A percentile compares a stretch with the other conserved stretches of the same genome.
These are phyloP conservation scores for Rutstroemia sp. DNA, from an alignment of 2,329 filamentous ascomycete genomes.

Conservation along the genomic window DNA sequence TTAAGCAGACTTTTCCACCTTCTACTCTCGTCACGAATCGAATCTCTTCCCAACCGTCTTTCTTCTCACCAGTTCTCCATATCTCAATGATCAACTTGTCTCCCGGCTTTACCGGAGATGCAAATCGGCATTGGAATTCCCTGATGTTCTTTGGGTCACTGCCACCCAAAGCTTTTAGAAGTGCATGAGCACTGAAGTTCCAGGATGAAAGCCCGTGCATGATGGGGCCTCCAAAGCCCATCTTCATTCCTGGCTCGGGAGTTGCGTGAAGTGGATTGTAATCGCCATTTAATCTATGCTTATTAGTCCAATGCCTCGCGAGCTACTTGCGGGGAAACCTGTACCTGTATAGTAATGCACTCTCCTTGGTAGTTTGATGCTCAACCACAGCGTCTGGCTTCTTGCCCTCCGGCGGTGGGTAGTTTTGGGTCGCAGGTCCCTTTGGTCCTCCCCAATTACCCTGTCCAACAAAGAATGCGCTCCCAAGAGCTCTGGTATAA, in stretches of 20 bases:
- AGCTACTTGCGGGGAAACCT: slow-evolving; percentile 6
- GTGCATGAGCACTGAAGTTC: slow-evolving; percentile 69
- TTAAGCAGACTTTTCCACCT: slow-evolving; percentile 77
- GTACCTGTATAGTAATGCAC: slow-evolving; percentile 65
- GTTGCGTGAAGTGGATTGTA: slow-evolving; percentile 91
- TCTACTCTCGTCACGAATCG: slow-evolving; percentile 73
- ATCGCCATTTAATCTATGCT: slow-evolving; percentile 70
- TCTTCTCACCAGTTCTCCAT: slow-evolving; percentile 66
- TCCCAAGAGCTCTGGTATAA: slow-evolving; percentile 52
- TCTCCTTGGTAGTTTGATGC: slow-evolving; percentile 64
- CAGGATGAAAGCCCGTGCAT: slow-evolving; percentile 86
- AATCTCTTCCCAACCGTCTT: slow-evolving; percentile 72
- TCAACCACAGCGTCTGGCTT: slow-evolving; percentile 63
- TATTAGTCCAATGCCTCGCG: neutral
- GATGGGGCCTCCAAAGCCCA: slow-evolving; percentile 86
- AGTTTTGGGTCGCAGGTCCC: slow-evolving; percentile 73
- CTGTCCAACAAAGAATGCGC: slow-evolving; percentile 62
- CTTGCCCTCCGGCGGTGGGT: slow-evolving; percentile 65
- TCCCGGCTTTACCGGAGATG: slow-evolving; percentile 74
- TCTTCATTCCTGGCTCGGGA: slow-evolving; percentile 75
- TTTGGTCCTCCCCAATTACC: slow-evolving; percentile 83
- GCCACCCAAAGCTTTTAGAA: slow-evolving; percentile 66
- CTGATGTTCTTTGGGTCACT: slow-evolving; percentile 75
- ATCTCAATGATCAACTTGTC: slow-evolving; percentile 76
- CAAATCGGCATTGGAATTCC: slow-evolving; percentile 86